These are phyloP conservation scores for Saccharomycopsis schoenii DNA, from an alignment of 805 yeast genomes.

Conservation along the genomic window DNA sequence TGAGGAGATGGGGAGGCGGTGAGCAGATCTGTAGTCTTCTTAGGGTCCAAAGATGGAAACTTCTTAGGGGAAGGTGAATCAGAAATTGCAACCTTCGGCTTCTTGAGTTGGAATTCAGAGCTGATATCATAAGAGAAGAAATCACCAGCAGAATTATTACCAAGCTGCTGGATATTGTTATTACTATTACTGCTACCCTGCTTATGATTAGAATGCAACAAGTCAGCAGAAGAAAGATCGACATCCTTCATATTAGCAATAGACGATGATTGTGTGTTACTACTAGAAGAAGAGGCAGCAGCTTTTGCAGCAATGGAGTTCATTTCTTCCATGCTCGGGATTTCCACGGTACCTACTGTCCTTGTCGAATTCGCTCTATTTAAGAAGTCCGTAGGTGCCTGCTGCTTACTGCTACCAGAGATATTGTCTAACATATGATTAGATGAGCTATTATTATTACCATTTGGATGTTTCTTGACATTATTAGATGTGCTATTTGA, in stretches of 20 bases:
- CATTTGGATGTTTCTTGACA: conserved; percentile 60
- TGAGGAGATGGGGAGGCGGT: conserved; percentile 2
- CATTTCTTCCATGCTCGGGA: not conserved
- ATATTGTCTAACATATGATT: conserved; percentile 1
- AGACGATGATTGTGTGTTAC: conserved; percentile 7
- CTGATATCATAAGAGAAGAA: not conserved
- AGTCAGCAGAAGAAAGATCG: conserved; percentile 15
- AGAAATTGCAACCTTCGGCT: not conserved
- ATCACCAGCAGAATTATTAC: not conserved
- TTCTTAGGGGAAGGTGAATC: not conserved
- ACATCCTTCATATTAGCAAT: not conserved
- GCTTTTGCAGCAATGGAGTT: conserved; percentile 1
- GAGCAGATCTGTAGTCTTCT: not conserved
- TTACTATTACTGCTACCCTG: not conserved
- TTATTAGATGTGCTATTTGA: conserved; percentile 8
- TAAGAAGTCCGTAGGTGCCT: conserved; percentile 1
- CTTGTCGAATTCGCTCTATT: conserved; percentile 6
- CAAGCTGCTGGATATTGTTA: not conserved
- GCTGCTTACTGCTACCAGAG: not conserved
- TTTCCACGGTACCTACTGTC: not conserved
- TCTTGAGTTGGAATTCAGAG: not conserved
- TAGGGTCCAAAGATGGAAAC: not conserved
- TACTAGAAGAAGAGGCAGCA: not conserved
- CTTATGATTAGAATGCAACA: not conserved
- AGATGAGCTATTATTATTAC: conserved; percentile 1